Conservation (phyloP, 257 asterid species). For the Nyctanthes arbortristis region DNA sequence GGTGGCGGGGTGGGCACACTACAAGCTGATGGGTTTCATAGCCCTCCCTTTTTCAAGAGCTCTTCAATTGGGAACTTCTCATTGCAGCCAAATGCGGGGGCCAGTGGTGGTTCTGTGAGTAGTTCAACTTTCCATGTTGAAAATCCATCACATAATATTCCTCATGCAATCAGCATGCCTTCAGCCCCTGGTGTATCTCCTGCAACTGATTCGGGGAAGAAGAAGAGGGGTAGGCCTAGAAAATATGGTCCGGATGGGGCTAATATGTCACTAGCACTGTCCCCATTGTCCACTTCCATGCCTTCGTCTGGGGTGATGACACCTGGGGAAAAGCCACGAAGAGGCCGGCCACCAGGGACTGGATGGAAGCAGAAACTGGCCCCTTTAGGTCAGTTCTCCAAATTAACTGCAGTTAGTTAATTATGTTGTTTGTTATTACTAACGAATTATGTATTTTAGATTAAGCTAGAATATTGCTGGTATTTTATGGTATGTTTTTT, state of each 20-base stretch:
- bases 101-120: slow-evolving; percentile 23
- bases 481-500: too few relatives aligned
- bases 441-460: neutral
- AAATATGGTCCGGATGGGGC: slow-evolving; percentile 40
- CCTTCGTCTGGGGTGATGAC: slow-evolving; percentile 16
- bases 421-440: neutral
- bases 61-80: slow-evolving; percentile 19
- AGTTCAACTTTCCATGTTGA: slow-evolving; percentile 39
- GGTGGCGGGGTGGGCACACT: slow-evolving; percentile 34
- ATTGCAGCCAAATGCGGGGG: slow-evolving; percentile 28
- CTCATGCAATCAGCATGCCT: slow-evolving; percentile 32
- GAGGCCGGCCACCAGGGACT: slow-evolving; percentile 37
- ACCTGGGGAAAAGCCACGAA: slow-evolving; percentile 7
- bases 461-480: neutral
- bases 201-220: slow-evolving; percentile 31
- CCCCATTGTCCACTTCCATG: slow-evolving; percentile 18
- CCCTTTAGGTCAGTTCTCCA: slow-evolving; percentile 23
- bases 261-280: slow-evolving; percentile 30
- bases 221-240: slow-evolving; percentile 42
- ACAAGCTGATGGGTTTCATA: slow-evolving; percentile 33
- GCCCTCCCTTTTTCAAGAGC: slow-evolving; percentile 14
- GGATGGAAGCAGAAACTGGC: slow-evolving; percentile 39
- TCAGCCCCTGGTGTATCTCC: slow-evolving; percentile 18
- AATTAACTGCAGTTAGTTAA: neutral
- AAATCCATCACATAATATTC: slow-evolving; percentile 33